These are phyloP conservation scores for Penicillium soppii DNA, from an alignment of 495 filamentous ascomycete genomes.

Conservation along the genomic window DNA sequence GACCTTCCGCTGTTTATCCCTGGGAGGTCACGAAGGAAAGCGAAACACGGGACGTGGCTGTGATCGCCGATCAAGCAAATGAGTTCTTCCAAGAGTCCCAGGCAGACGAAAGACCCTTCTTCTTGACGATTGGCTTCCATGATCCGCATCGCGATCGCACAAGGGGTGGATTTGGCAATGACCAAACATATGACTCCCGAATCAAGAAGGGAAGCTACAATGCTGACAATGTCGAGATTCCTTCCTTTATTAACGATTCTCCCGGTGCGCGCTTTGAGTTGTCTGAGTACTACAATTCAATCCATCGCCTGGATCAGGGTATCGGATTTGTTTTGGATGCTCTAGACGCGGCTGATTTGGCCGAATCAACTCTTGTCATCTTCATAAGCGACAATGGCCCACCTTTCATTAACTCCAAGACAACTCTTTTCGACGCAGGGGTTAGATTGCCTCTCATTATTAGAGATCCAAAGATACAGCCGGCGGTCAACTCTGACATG, in stretches of 20 bases:
- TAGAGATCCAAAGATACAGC: slow-evolving; percentile 22
- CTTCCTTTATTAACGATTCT: slow-evolving; percentile 35
- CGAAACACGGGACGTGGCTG: slow-evolving; percentile 30
- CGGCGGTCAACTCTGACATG: slow-evolving; percentile 37
- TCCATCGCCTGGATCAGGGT: slow-evolving; percentile 40
- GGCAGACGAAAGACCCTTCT: slow-evolving; percentile 30
- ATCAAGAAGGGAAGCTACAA: slow-evolving; percentile 11
- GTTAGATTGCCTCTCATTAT: slow-evolving; percentile 41
- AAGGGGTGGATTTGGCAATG: slow-evolving; percentile 43
- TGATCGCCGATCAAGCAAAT: slow-evolving; percentile 31
- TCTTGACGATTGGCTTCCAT: slow-evolving; percentile 42
- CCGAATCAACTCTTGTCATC: slow-evolving; percentile 39
- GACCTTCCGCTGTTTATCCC: slow-evolving; percentile 35
- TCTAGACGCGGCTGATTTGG: slow-evolving; percentile 26
- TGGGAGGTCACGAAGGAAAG: slow-evolving; percentile 41
- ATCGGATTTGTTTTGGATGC: slow-evolving; percentile 38
- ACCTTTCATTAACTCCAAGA: slow-evolving; percentile 50
- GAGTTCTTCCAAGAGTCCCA: slow-evolving; percentile 36
- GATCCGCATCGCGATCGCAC: slow-evolving; percentile 46
- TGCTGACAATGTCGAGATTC: slow-evolving; percentile 31
- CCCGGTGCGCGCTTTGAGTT: slow-evolving; percentile 38
- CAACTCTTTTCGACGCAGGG: slow-evolving; percentile 47
- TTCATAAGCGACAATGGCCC: slow-evolving; percentile 49
- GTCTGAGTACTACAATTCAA: slow-evolving; percentile 43
- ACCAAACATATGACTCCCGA: slow-evolving; percentile 17